A percentile compares a stretch with the other conserved stretches of the same genome.
These are phyloP conservation scores for Adansonia digitata DNA, from an alignment of 345 rosid genomes.

Conservation along the genomic window DNA sequence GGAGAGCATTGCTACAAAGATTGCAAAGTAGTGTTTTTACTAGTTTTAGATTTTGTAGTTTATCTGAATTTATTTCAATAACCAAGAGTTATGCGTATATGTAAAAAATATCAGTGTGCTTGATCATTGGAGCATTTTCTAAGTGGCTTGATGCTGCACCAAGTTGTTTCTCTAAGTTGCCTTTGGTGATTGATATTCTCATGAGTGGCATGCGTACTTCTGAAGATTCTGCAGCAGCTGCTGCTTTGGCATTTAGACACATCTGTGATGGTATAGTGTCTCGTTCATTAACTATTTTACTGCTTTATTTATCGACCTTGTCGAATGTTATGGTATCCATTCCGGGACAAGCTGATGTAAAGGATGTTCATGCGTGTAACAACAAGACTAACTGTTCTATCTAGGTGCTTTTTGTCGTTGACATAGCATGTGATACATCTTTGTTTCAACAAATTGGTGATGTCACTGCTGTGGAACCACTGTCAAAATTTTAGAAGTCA, in stretches of 20 bases:
- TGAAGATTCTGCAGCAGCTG: conserved; percentile 98
- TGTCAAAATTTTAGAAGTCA: not conserved
- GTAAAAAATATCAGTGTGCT: conserved; percentile 72
- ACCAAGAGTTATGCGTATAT: conserved; percentile 11
- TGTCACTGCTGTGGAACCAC: not conserved
- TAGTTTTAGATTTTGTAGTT: conserved; percentile 3
- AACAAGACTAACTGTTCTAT: not conserved
- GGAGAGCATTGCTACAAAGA: not conserved
- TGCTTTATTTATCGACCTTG: not conserved
- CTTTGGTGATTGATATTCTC: conserved; percentile 29
- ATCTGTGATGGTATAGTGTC: conserved; percentile 2
- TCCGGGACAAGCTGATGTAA: not conserved
- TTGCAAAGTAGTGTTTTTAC: not conserved
- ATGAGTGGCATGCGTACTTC: conserved; percentile 54
- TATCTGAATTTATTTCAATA: conserved; percentile 10
- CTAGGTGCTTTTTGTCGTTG: not conserved
- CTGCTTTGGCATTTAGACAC: conserved; percentile 89
- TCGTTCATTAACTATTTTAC: not conserved
- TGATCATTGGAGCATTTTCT: conserved; percentile 94
- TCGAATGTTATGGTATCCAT: not conserved
- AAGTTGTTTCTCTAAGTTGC: conserved; percentile 63
- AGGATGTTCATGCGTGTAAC: not conserved
- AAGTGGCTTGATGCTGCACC: conserved; percentile 91
- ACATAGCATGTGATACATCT: not conserved
- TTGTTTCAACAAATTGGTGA: not conserved